phyloP scores from a whole-genome alignment of 1,284 basidiomycete species.

The Phellinidium pouzarii region DNA sequence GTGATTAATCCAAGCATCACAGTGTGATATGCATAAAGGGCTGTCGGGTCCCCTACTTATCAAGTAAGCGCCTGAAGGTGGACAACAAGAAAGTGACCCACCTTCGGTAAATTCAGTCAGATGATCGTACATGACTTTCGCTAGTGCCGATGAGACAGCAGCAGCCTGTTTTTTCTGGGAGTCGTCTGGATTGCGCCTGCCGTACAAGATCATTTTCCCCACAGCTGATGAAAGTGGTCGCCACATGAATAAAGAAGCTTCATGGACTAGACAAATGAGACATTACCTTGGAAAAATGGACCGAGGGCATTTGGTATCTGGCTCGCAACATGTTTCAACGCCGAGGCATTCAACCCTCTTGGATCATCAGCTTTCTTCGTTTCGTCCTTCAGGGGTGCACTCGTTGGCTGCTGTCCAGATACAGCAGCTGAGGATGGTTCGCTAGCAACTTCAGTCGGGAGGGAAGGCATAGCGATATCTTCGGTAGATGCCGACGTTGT shows the following conservation, averaged over 20 bases:
- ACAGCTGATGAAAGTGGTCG: conserved; percentile 14
- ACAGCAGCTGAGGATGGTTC: neutral
- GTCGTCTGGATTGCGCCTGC: conserved; percentile 71
- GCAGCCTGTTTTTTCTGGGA: conserved; percentile 75
- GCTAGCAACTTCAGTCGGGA: conserved; percentile 32
- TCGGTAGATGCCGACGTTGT: conserved; percentile 37
- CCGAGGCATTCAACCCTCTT: conserved; percentile 63
- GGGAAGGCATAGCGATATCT: conserved; percentile 20
- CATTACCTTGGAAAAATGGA: conserved; percentile 84
- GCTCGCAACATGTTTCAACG: conserved; percentile 75
- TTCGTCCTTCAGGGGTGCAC: conserved; percentile 19
- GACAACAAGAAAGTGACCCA: conserved; percentile 27
- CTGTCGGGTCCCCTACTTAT: conserved; percentile 43
- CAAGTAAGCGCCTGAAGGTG: conserved; percentile 1
- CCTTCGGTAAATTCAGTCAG: conserved; percentile 53
- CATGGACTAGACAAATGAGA: neutral
- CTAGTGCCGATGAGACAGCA: conserved; percentile 63
- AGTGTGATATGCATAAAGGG: conserved; percentile 64
- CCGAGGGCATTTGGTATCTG: conserved; percentile 74
- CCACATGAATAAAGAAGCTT: neutral
- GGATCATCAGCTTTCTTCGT: conserved; percentile 38
- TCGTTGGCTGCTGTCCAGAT: conserved; percentile 1
- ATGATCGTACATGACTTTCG: conserved; percentile 69
- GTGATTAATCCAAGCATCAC: conserved; percentile 71
- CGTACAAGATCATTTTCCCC: conserved; percentile 86